phyloP scores from a whole-genome alignment of 495 filamentous ascomycete genomes.

The Parathielavia hyrcaniae region DNA sequence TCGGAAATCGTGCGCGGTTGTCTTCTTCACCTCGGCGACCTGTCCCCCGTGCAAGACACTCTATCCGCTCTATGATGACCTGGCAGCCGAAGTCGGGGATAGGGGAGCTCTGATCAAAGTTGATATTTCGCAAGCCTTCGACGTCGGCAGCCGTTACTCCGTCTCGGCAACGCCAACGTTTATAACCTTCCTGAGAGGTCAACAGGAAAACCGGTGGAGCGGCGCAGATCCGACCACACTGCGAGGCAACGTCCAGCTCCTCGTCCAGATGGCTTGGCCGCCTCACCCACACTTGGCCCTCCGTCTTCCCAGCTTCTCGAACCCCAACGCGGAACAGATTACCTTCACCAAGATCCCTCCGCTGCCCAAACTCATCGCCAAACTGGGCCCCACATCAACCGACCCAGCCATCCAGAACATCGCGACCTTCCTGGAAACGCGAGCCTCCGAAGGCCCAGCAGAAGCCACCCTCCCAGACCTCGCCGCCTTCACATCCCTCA shows the following conservation, averaged over 20 bases:
- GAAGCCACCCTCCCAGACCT: constrained; percentile 59
- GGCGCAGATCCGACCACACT: constrained; percentile 66
- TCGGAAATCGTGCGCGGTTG: constrained; percentile 61
- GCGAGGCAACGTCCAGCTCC: constrained; percentile 61
- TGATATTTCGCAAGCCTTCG: constrained; percentile 61
- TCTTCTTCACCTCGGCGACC: constrained; percentile 89
- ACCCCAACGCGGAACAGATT: constrained; percentile 57
- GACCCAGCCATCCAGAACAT: constrained; percentile 52
- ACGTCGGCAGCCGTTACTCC: constrained; percentile 59
- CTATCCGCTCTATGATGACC: constrained; percentile 75
- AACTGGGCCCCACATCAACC: constrained; percentile 54
- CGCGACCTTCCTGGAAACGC: constrained; percentile 57
- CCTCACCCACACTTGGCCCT: constrained; percentile 68
- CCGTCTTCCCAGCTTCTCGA: constrained; percentile 61
- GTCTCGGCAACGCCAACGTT: constrained; percentile 84
- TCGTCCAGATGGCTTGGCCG: constrained; percentile 72
- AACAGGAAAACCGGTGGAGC: constrained; percentile 72
- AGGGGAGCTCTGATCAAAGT: constrained; percentile 75
- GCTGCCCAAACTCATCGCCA: constrained; percentile 73
- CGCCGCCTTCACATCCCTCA: constrained; percentile 46
- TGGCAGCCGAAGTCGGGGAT: constrained; percentile 67
- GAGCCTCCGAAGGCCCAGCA: constrained; percentile 48
- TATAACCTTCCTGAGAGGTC: constrained; percentile 73
- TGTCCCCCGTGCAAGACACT: constrained; percentile 80
- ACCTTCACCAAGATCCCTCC: constrained; percentile 75